A percentile compares a stretch with the other conserved stretches of the same genome.
phyloP scores from a whole-genome alignment of 2,329 filamentous ascomycete genomes.

The Rhynchosporium graminicola region DNA sequence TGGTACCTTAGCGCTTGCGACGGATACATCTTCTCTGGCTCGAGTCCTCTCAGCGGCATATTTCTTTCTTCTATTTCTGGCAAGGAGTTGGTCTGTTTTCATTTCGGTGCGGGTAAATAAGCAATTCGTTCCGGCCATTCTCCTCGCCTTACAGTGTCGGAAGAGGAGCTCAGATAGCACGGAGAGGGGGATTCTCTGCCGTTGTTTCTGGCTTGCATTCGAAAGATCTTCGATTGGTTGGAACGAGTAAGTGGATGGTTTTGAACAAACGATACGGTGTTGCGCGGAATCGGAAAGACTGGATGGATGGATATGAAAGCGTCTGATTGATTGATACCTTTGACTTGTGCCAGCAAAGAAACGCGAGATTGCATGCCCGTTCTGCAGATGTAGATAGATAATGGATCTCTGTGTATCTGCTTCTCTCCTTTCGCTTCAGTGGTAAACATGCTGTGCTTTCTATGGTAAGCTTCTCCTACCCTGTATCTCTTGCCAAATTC shows the following conservation, averaged over 20 bases:
- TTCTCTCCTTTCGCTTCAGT: background rate
- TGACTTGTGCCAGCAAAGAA: slow-evolving; percentile 22
- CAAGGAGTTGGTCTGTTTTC: slow-evolving; percentile 7
- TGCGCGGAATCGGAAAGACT: background rate
- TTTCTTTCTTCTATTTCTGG: background rate
- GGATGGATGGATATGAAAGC: slow-evolving; percentile 11
- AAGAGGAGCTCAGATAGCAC: background rate
- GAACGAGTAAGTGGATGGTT: background rate
- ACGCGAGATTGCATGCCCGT: slow-evolving; percentile 10
- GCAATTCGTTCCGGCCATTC: background rate
- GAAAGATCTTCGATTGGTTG: background rate
- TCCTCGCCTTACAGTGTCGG: background rate
- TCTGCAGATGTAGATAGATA: slow-evolving; percentile 34
- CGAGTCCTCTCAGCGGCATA: slow-evolving; percentile 9
- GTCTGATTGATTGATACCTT: slow-evolving; percentile 19
- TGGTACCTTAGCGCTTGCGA: slow-evolving; percentile 8
- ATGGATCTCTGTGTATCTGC: background rate
- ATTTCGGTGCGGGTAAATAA: slow-evolving; percentile 7
- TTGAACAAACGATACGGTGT: background rate
- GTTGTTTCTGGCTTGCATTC: slow-evolving; percentile 4
- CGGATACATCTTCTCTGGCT: background rate
- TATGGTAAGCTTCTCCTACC: background rate
- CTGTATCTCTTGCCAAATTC: too few relatives aligned
- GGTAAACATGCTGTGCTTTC: background rate
- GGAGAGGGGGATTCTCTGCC: background rate